These are phyloP conservation scores for Dillenia turbinata DNA, from an alignment of 164 flowering plant species.

Conservation along the genomic window DNA sequence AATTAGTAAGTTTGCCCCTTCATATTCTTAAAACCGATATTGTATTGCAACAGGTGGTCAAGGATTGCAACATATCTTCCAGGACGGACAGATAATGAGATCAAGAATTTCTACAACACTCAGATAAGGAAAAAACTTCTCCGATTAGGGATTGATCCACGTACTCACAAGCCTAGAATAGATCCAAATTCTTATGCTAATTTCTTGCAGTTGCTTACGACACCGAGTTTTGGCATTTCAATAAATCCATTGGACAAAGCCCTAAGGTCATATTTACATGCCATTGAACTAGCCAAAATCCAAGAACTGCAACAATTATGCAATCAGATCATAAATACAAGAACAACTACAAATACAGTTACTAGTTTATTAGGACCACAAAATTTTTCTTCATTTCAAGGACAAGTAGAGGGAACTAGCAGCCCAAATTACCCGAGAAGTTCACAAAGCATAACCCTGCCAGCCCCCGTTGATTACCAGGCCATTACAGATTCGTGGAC, in stretches of 20 bases:
- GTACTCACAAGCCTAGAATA: constrained; percentile 57
- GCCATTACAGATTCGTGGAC: constrained; percentile 1
- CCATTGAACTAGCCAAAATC: constrained; percentile 39
- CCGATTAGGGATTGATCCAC: constrained; percentile 62
- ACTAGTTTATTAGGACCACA: constrained; percentile 12
- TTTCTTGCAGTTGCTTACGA: constrained; percentile 32
- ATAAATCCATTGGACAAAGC: constrained; percentile 39
- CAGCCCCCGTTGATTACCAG: constrained; percentile 8
- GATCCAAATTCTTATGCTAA: constrained; percentile 39
- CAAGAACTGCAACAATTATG: constrained; percentile 41
- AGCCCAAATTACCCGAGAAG: no score
- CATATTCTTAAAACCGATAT: no score
- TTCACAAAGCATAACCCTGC: not conserved
- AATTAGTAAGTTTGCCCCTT: not conserved
- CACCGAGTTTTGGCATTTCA: constrained; percentile 18
- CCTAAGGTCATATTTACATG: constrained; percentile 41
- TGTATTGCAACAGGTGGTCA: constrained; percentile 51
- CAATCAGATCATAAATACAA: constrained; percentile 23
- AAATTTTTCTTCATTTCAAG: no score
- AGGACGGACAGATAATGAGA: constrained; percentile 69
- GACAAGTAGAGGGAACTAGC: no score
- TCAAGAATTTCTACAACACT: constrained; percentile 78
- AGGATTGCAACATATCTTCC: constrained; percentile 65
- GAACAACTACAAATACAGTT: constrained; percentile 18
- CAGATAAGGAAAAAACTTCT: constrained; percentile 59